Base-by-base conservation (phyloP, 345 rosid species). In the Nephelium lappaceum region DNA sequence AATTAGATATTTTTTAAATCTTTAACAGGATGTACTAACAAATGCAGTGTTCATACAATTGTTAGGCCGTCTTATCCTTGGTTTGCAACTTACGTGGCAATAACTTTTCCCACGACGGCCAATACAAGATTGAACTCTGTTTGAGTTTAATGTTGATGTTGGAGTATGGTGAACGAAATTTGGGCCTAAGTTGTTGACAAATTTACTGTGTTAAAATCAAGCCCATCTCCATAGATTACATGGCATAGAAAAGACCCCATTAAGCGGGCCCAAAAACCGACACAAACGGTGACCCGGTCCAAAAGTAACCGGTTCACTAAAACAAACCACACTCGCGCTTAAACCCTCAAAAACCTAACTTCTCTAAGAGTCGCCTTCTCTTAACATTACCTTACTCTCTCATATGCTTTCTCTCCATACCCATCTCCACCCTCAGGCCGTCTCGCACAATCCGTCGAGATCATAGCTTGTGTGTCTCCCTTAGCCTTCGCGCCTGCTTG, bases 271-370 rank as follows among this genome's bases (percentile, higher is more conserved):
- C 66, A 5, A 3, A 41, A 60, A 15, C 39, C 60, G 11, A 42
- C 49, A 15, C 38, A 71, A 18, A 27, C 41, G 25, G 43, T 14
- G 0, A 42, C 77, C 67, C 66, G 74, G 60, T 71, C 27, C 21
- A 49, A 0, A 1, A 5, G 8, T 14, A 10, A 2, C 77, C 71
- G 71, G 71, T 75, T 75, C 71, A 49, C 3, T 31, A 75, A 25
- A 75, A 45, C 21, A 25, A 42, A 64, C 42, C 42, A 1, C 67
- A 14, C 66, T 76, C 67, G 76, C 75, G 76, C 83, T 80, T 70
- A 80, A 80, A 76, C 83, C 83, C 83, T 76, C 73, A 64, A 75
- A 80, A 76, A 64, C 79, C 69, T 72, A 79, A 43, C 31, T 0
- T 24, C 47, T 18, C 72, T 21, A 5, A 47, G 8, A 23, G 18